Percentiles rank a stretch among this genome's conserved stretches.
phyloP scores from a whole-genome alignment of 345 rosid genomes.

The Schrenkiella parvula region DNA sequence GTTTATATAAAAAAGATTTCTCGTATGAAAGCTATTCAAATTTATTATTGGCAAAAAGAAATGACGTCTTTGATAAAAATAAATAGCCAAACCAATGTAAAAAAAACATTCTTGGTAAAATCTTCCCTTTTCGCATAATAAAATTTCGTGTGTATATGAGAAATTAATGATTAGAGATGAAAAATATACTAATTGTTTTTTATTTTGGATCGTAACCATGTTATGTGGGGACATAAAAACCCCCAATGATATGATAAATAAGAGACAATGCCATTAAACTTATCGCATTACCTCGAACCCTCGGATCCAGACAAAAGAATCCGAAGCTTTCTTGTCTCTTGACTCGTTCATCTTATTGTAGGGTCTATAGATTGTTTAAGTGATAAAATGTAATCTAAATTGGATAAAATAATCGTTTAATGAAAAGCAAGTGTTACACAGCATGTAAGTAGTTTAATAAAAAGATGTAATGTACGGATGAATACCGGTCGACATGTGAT shows the following conservation, averaged over 20 bases:
- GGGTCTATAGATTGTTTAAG: neutral
- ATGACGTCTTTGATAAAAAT: neutral
- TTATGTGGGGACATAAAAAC: constrained; percentile 25
- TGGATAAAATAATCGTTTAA: neutral
- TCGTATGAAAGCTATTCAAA: neutral
- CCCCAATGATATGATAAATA: constrained; percentile 7
- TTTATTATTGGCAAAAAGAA: neutral
- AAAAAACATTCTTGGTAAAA: neutral
- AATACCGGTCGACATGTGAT: constrained; percentile 33
- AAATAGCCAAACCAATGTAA: neutral
- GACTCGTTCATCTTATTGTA: constrained; percentile 17
- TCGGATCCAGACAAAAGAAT: constrained; percentile 19
- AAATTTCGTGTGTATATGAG: neutral
- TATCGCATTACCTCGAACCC: constrained; percentile 25
- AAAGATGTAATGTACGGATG: constrained; percentile 35
- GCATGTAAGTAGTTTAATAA: neutral
- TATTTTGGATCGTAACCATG: constrained; percentile 3
- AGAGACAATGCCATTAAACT: constrained; percentile 20
- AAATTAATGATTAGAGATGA: neutral
- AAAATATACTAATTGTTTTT: neutral
- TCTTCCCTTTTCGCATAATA: neutral
- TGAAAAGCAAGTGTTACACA: neutral
- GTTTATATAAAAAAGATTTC: neutral
- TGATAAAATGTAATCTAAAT: neutral
- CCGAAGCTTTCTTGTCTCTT: constrained; percentile 21